Base-by-base conservation (phyloP, 78 protist species). In the Acrasis kona region DNA sequence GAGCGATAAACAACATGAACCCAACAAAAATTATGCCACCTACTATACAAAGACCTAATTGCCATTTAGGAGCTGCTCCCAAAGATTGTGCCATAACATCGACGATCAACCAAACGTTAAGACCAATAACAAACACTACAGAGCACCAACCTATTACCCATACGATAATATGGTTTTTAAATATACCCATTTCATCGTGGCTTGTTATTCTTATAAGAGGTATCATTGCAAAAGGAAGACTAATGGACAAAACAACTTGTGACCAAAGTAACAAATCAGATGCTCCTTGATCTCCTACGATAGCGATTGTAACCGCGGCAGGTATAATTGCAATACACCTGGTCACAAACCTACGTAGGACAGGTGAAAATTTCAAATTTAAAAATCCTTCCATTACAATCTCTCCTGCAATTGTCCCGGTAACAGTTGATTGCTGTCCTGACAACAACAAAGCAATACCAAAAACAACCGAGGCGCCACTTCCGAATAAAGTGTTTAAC, bases 381-480 rank as follows among this genome's bases (percentile, higher is more conserved):
- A 89, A 66, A 79, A 89, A 89, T 32, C 93, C 93, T 10, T 87
- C 74, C 95, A 91, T 91, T 39, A 89, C 92, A 61, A 86, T 85
- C 72, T 87, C 89, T 70, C 92, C 92, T 39, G 91, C 65, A 38
- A 79, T 85, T 12, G 91, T 87, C 66, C 95, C 95, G 3, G 91
- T 89, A 79, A 91, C 84, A 0, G 93, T 90, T 0, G 89, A 83
- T 4, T 84, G 68, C 80, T 89, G 91, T 28, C 95, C 95, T 1
- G 92, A 85, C 5, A 87, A 85, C 8, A 90, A 74, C 6, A 90
- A 68, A 29, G 90, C 94, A 10, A 90, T n/a, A 0, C 88, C 93
- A 88, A 88, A 89, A 29, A 89, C 42, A 34, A 82, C 80, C 50
- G 67, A 70, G 2, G 89, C 90, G 27, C 67, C 70, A 3, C 72